Conservation (phyloP, 257 asterid genomes). For the Cruciata laevipes region DNA sequence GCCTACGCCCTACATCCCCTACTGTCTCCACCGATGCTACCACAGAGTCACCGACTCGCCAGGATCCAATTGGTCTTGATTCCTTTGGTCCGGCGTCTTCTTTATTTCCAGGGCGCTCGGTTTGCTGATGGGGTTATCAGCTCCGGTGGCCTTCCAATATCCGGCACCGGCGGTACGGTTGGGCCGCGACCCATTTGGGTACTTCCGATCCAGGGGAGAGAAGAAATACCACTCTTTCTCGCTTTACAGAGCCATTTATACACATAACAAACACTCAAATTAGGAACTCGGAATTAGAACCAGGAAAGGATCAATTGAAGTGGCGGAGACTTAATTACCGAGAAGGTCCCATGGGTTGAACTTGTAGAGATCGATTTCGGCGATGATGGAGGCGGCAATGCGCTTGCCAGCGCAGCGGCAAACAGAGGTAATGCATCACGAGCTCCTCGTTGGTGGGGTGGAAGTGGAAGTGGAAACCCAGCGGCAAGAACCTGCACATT, state of each 20-base stretch:
- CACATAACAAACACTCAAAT: not conserved
- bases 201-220: slow-evolving; percentile 63
- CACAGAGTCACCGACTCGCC: too few species aligned
- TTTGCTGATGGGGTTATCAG: slow-evolving; percentile 65
- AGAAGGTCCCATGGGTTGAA: slow-evolving; percentile 76
- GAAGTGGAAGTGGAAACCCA: slow-evolving; percentile 38
- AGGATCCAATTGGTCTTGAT: slow-evolving; percentile 70
- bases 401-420: slow-evolving; percentile 43
- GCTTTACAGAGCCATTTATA: slow-evolving; percentile 52
- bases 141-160: slow-evolving; percentile 78
- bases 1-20: too few species aligned
- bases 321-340: slow-evolving; percentile 28
- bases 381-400: slow-evolving; percentile 40
- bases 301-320: not conserved
- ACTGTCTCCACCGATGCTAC: too few species aligned
- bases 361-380: slow-evolving; percentile 74
- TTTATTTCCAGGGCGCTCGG: slow-evolving; percentile 51
- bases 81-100: slow-evolving; percentile 57
- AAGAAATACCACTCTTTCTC: slow-evolving; percentile 71
- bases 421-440: slow-evolving; percentile 31
- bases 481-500: too few species aligned
- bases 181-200: slow-evolving; percentile 71
- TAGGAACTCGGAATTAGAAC: not conserved
- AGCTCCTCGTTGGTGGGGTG: slow-evolving; percentile 40
- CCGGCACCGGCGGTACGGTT: slow-evolving; percentile 58